These are phyloP conservation scores for Crithidia expoeki DNA, from an alignment of 208 protist species.

Conservation along the genomic window DNA sequence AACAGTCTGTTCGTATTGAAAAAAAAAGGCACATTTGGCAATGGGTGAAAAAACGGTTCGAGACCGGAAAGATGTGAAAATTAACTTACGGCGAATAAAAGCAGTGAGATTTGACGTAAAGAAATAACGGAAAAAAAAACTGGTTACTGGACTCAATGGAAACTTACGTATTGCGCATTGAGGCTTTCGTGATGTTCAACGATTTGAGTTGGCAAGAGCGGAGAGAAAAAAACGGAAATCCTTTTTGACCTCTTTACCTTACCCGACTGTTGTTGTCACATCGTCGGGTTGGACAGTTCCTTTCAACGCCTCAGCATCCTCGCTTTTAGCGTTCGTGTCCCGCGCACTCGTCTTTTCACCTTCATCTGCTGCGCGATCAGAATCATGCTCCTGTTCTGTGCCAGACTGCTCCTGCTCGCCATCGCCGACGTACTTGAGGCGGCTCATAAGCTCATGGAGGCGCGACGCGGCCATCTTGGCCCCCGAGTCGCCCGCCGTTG, in stretches of 20 bases:
- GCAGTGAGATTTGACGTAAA: too few species aligned
- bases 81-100: too few species aligned
- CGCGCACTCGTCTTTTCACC: too few species aligned
- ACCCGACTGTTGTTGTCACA: not conserved
- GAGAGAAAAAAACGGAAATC: not conserved
- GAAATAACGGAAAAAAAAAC: too few species aligned
- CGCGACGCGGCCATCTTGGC: slow-evolving; percentile 72
- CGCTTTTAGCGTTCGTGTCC: not conserved
- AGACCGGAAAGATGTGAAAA: too few species aligned
- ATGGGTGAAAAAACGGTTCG: too few species aligned
- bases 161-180: too few species aligned
- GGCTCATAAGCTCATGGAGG: slow-evolving; percentile 80
- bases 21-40: too few species aligned
- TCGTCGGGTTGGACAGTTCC: not conserved
- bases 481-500: slow-evolving; percentile 68
- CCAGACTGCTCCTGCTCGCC: slow-evolving; percentile 9
- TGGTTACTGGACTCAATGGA: too few species aligned
- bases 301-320: not conserved
- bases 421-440: slow-evolving; percentile 70
- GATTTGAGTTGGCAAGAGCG: too few species aligned
- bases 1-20: too few species aligned
- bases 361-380: not conserved
- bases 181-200: too few species aligned
- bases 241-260: not conserved
- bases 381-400: not conserved